These are phyloP conservation scores for Bimuria novae-zelandiae DNA, from an alignment of 2,329 filamentous ascomycete species.

Conservation along the genomic window DNA sequence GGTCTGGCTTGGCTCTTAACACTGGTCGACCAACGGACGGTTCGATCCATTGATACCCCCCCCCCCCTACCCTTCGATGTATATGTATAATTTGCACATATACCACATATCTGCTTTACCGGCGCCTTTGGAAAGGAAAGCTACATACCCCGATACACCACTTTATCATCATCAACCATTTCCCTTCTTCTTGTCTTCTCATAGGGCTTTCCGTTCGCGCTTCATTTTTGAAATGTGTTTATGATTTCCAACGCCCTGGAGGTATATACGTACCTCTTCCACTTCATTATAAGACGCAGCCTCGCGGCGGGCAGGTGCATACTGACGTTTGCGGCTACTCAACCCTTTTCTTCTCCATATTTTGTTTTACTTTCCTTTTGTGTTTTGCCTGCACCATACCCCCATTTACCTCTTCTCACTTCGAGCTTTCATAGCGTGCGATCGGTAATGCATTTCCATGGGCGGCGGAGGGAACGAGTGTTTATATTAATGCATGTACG, in stretches of 20 bases:
- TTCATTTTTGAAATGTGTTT: conserved; percentile 26
- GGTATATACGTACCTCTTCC: too few relatives aligned
- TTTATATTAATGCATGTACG: conserved; percentile 5
- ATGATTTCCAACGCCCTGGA: conserved; percentile 13
- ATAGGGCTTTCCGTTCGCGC: conserved; percentile 3
- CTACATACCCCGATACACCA: conserved; percentile 31
- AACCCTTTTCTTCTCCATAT: not conserved
- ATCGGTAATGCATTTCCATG: conserved; percentile 6
- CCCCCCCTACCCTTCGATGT: conserved; percentile 15
- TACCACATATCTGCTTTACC: conserved; percentile 18
- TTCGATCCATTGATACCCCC: not conserved
- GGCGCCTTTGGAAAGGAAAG: conserved; percentile 20
- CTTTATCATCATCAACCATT: conserved; percentile 9
- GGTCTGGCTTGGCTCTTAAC: conserved; percentile 3
- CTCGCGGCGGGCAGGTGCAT: not conserved
- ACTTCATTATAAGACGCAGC: conserved; percentile 11
- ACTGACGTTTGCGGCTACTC: not conserved
- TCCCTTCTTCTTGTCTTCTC: conserved; percentile 11
- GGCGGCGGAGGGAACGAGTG: not conserved
- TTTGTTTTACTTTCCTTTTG: not conserved
- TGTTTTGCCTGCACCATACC: conserved; percentile 7
- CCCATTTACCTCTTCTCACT: conserved; percentile 3
- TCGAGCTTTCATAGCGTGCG: not conserved
- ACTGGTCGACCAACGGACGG: not conserved
- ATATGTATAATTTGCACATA: conserved; percentile 20